Percentiles rank a stretch among this genome's conserved stretches.
Evolutionary conservation across 805 yeast species (phyloP).

Genomic region (Ogataea ganodermae): DNA sequence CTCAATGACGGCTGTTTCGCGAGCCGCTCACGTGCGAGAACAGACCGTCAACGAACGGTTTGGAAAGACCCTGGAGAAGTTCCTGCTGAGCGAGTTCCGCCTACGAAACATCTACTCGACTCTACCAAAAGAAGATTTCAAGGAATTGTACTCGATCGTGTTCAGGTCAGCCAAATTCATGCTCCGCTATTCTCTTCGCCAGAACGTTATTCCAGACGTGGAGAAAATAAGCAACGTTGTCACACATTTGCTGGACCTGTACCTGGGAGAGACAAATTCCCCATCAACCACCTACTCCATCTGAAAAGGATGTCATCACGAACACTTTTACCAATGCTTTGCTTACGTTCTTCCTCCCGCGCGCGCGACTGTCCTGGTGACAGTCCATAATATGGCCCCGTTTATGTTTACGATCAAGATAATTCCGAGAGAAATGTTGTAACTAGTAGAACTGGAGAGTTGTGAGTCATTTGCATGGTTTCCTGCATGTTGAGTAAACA

Average conservation of each 20-base stretch:
- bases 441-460: no score
- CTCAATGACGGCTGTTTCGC: neutral
- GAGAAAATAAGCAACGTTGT: conserved; percentile 39
- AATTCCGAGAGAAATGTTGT: no score
- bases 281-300: neutral
- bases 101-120: conserved; percentile 34
- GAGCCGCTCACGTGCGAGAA: conserved; percentile 1
- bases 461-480: neutral
- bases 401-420: neutral
- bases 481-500: neutral
- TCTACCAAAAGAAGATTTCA: conserved; percentile 32
- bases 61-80: conserved; percentile 30
- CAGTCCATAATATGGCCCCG: neutral
- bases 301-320: neutral
- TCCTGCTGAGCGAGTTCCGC: conserved; percentile 40
- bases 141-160: conserved; percentile 38
- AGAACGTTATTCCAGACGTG: conserved; percentile 26
- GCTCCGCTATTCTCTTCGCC: conserved; percentile 30
- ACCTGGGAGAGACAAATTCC: conserved; percentile 15
- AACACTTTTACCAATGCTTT: neutral
- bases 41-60: conserved; percentile 12
- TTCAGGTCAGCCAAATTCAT: conserved; percentile 42
- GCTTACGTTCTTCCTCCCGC: neutral
- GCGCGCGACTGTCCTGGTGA: neutral
- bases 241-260: conserved; percentile 35